Percentiles rank a stretch among this genome's conserved stretches.
Evolutionary conservation across 2,329 filamentous ascomycete species (phyloP).

Genomic region (Alternaria ventricosa): DNA sequence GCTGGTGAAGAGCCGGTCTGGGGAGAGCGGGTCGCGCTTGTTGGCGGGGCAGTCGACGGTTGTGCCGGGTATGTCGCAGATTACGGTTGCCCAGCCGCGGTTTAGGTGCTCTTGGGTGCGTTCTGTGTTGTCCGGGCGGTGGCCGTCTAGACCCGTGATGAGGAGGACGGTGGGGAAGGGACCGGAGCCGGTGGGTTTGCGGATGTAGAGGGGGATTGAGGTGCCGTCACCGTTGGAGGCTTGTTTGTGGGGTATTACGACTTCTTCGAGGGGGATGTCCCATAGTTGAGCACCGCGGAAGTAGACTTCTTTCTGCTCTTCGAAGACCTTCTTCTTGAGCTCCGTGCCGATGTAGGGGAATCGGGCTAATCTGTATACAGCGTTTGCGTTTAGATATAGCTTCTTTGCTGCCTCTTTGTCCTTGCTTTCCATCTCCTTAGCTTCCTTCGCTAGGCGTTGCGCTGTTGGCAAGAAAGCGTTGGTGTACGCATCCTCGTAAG

Average conservation of each 20-base stretch:
- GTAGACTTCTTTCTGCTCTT: constrained; percentile 69
- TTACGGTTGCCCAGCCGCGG: constrained; percentile 57
- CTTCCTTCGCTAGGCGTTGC: constrained; percentile 61
- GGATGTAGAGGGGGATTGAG: constrained; percentile 68
- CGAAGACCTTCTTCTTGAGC: constrained; percentile 66
- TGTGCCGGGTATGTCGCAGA: constrained; percentile 64
- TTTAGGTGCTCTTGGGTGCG: constrained; percentile 55
- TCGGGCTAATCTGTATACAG: constrained; percentile 73
- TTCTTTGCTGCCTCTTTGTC: constrained; percentile 61
- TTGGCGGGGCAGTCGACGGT: constrained; percentile 60
- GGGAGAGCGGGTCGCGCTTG: constrained; percentile 54
- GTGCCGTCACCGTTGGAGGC: constrained; percentile 59
- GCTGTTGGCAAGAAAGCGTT: constrained; percentile 66
- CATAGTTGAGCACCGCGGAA: constrained; percentile 57
- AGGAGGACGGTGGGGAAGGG: constrained; percentile 61
- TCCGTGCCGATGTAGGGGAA: constrained; percentile 64
- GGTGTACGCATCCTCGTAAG: constrained; percentile 69
- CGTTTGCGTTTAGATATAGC: constrained; percentile 72
- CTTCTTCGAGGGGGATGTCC: constrained; percentile 64
- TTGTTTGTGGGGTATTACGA: constrained; percentile 64
- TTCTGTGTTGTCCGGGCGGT: constrained; percentile 57
- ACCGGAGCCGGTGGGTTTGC: constrained; percentile 56
- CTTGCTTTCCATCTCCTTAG: constrained; percentile 27
- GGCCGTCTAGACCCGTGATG: constrained; percentile 64
- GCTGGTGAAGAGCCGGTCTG: constrained; percentile 61